phyloP scores from a whole-genome alignment of 169 alveolate species.

The Plasmodium reichenowi region DNA sequence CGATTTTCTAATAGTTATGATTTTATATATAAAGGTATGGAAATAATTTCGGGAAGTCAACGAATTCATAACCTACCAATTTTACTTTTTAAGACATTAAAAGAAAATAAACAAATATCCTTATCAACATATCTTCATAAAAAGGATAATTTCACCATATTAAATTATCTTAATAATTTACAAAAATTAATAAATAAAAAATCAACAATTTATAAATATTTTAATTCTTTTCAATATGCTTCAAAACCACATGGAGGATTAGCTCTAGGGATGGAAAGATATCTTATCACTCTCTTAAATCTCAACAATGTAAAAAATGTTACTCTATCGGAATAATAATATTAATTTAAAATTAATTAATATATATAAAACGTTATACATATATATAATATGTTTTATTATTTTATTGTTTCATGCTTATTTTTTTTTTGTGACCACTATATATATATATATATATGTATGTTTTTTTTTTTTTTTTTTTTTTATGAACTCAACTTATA shows the following conservation, averaged over 20 bases:
- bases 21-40: constrained; percentile 45
- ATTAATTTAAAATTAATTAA: no score
- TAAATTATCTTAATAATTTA: constrained; percentile 12
- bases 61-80: constrained; percentile 47
- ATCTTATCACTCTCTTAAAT: constrained; percentile 21
- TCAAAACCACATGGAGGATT: constrained; percentile 68
- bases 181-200: constrained; percentile 11
- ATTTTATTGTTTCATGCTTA: no score
- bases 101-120: background rate
- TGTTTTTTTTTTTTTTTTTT: no score
- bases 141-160: background rate
- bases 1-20: constrained; percentile 62
- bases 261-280: constrained; percentile 61
- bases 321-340: background rate
- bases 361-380: no score
- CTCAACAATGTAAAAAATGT: constrained; percentile 20
- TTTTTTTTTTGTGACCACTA: no score
- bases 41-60: constrained; percentile 67
- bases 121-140: background rate
- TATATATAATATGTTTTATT: background rate
- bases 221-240: constrained; percentile 39
- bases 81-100: constrained; percentile 13
- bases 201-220: constrained; percentile 26
- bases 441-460: no score
- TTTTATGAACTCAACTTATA: no score